Base-by-base conservation (phyloP, 75 land plant genomes). In the Isoetes taiwanensis region DNA sequence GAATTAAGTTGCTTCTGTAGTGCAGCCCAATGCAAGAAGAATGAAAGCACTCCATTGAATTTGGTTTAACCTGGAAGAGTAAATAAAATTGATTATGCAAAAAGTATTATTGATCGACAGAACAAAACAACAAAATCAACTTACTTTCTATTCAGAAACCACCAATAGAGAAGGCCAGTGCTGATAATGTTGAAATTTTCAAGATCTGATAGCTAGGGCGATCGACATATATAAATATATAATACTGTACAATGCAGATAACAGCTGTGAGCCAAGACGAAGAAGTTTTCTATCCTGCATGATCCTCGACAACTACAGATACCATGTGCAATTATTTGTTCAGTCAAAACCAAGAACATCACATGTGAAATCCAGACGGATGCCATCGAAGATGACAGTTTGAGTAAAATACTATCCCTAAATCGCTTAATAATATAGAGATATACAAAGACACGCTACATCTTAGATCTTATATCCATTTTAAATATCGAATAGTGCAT, bases 201-300 rank as follows among this genome's bases (percentile, higher is more conserved):
- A 87, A 56, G 39, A 87, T 83, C 64, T 87, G 94, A 55, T 87
- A 87, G n/a, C 81, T 80, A 3, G 94, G 94, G 5, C 88, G 84
- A 67, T 87, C 94, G 43, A 87, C 94, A 64, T 84, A 87, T 2
- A 86, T 72, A 66, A 87, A 87, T 48, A 87, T 84, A 62, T 87
- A 87, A 64, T 87, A 87, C 94, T 87, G 75, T 25, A 72, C 39
- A 39, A 29, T n/a, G n/a, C n/a, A n/a, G n/a, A n/a, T n/a, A n/a
- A n/a, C n/a, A n/a, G n/a, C n/a, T n/a, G n/a, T n/a, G n/a, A n/a
- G n/a, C n/a, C n/a, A n/a, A n/a, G n/a, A n/a, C n/a, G n/a, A n/a
- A n/a, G n/a, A n/a, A n/a, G n/a, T n/a, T n/a, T n/a, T n/a, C n/a
- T n/a, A n/a, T n/a, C n/a, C n/a, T n/a, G n/a, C n/a, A n/a, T n/a